Conservation (phyloP, 805 yeast genomes). For the Komagataella ulmi region DNA sequence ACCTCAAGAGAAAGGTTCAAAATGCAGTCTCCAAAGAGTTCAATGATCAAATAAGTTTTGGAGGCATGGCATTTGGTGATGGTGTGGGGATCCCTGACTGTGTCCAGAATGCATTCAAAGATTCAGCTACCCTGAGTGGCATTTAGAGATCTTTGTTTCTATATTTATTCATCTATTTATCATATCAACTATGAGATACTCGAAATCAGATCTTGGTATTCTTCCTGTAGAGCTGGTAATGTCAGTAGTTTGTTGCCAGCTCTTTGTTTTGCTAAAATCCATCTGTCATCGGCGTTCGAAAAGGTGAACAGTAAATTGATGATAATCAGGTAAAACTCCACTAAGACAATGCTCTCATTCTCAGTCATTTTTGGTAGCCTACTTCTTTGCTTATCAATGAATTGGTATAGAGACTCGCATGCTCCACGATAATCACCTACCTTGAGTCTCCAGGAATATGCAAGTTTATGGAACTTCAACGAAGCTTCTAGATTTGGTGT, state of each 20-base stretch:
- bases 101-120: slow-evolving; percentile 46
- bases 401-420: slow-evolving; percentile 26
- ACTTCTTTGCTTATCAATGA: slow-evolving; percentile 14
- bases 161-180: background rate
- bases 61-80: slow-evolving; percentile 71
- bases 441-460: slow-evolving; percentile 35
- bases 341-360: slow-evolving; percentile 9
- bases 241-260: slow-evolving; percentile 4
- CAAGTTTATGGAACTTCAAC: slow-evolving; percentile 32
- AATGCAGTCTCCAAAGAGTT: slow-evolving; percentile 19
- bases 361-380: background rate
- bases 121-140: slow-evolving; percentile 27
- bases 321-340: slow-evolving; percentile 24
- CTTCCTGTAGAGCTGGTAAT: slow-evolving; percentile 6
- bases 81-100: slow-evolving; percentile 91
- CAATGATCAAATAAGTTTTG: slow-evolving; percentile 33
- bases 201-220: slow-evolving; percentile 2
- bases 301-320: slow-evolving; percentile 24
- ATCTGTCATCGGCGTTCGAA: slow-evolving; percentile 21
- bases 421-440: slow-evolving; percentile 39
- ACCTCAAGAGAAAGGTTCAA: slow-evolving; percentile 22
- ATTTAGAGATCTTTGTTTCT: background rate
- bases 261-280: slow-evolving; percentile 19
- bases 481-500: slow-evolving; percentile 13
- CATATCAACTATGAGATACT: background rate